Evolutionary conservation across 2,329 filamentous ascomycete species (phyloP).

Genomic region (Fusarium poae): DNA sequence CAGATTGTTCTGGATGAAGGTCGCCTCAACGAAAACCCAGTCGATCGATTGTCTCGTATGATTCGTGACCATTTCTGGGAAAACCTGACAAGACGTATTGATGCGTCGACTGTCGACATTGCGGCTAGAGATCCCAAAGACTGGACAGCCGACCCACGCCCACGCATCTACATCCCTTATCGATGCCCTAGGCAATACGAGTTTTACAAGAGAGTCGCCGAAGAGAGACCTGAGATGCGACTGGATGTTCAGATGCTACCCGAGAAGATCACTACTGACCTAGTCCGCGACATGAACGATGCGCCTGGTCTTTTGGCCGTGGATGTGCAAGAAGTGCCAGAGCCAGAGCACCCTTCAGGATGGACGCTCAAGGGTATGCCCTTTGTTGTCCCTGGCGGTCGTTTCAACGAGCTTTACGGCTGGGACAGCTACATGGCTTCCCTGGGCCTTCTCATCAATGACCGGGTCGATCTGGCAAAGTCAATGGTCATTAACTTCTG

Average conservation of each 20-base stretch:
- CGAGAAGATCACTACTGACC: conserved; percentile 81
- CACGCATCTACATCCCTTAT: conserved; percentile 89
- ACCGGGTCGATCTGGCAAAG: conserved; percentile 88
- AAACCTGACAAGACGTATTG: conserved; percentile 88
- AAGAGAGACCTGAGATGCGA: conserved; percentile 83
- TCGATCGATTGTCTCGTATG: conserved; percentile 85
- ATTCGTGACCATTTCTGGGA: conserved; percentile 95
- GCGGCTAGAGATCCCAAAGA: conserved; percentile 94
- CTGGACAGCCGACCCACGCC: conserved; percentile 90
- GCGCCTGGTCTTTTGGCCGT: conserved; percentile 91
- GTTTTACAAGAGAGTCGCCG: conserved; percentile 87
- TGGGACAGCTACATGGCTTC: conserved; percentile 99
- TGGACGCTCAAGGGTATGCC: conserved; percentile 83
- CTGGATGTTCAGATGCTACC: conserved; percentile 87
- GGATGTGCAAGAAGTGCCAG: conserved; percentile 82
- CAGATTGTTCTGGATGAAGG: conserved; percentile 92
- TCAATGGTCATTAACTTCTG: conserved; percentile 97
- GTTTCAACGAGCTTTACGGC: conserved; percentile 98
- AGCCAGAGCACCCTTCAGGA: conserved; percentile 71
- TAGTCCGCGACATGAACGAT: conserved; percentile 84
- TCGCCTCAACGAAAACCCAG: conserved; percentile 93
- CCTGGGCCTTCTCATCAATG: conserved; percentile 86
- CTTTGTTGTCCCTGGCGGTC: conserved; percentile 96
- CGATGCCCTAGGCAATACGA: conserved; percentile 89
- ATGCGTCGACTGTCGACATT: conserved; percentile 86